These are phyloP conservation scores for Clitoria ternatea DNA, from an alignment of 306 rosid species.

Conservation along the genomic window DNA sequence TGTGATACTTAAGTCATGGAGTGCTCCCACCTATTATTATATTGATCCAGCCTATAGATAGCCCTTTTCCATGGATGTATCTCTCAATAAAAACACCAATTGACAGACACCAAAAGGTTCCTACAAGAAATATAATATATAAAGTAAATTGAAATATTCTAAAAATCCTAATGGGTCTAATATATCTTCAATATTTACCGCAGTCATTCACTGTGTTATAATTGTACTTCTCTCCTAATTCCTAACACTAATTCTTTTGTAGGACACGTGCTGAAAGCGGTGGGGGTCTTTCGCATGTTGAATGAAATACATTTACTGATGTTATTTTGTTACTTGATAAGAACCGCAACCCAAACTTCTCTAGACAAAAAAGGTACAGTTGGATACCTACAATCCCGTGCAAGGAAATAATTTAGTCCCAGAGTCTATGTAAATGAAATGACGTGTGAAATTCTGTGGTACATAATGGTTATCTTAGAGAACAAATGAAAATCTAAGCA, in stretches of 20 bases:
- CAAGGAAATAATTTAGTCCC: constrained; percentile 18
- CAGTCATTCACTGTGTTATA: background rate
- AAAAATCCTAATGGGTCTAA: too few relatives aligned
- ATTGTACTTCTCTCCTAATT: background rate
- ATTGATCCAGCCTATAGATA: too few relatives aligned
- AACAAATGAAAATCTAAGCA: too few relatives aligned
- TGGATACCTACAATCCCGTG: constrained; percentile 4
- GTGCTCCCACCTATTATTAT: too few relatives aligned
- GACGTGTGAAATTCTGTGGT: background rate
- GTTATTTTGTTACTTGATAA: constrained; percentile 5
- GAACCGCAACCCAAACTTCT: background rate
- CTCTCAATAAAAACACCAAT: too few relatives aligned
- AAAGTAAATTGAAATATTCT: too few relatives aligned
- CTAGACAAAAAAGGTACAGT: background rate
- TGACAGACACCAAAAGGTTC: too few relatives aligned
- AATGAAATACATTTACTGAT: constrained; percentile 32
- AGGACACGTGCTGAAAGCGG: constrained; percentile 83
- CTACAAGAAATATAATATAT: too few relatives aligned
- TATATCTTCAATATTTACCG: too few relatives aligned
- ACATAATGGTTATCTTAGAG: background rate
- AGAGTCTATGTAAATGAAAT: constrained; percentile 26
- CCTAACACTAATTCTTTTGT: constrained; percentile 5
- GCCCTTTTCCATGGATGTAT: too few relatives aligned
- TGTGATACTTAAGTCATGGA: too few relatives aligned
- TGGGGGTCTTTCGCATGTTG: constrained; percentile 80